Evolutionary conservation across 2,329 filamentous ascomycete genomes (phyloP).

Genomic region (Grosmannia huntii): DNA sequence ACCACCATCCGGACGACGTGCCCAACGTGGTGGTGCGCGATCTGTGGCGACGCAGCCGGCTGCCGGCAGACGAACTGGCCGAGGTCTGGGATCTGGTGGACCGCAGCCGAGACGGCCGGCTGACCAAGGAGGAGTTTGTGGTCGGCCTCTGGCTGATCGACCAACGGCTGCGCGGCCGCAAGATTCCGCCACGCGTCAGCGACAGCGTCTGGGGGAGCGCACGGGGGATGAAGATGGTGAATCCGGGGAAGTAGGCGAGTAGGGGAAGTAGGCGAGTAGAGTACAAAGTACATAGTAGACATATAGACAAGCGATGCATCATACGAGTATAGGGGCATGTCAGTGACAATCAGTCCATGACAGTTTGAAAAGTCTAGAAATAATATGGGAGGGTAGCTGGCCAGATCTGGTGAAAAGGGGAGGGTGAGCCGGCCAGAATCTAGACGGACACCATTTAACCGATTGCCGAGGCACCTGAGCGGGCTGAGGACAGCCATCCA

Average conservation of each 20-base stretch:
- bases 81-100: conserved; percentile 71
- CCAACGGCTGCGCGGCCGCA: conserved; percentile 65
- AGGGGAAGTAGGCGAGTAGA: background rate
- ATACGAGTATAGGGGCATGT: too few species aligned
- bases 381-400: too few species aligned
- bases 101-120: conserved; percentile 34
- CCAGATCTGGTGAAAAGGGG: too few species aligned
- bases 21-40: conserved; percentile 58
- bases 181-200: conserved; percentile 57
- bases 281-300: too few species aligned
- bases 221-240: conserved; percentile 26
- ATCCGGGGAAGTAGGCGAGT: background rate
- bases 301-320: too few species aligned
- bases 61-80: conserved; percentile 55
- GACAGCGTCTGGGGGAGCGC: conserved; percentile 68
- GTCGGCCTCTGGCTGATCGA: conserved; percentile 76
- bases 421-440: too few species aligned
- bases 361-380: too few species aligned
- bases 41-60: conserved; percentile 59
- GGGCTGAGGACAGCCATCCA: background rate
- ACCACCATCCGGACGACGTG: conserved; percentile 39
- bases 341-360: too few species aligned
- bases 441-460: background rate
- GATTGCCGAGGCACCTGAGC: background rate
- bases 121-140: conserved; percentile 62